Evolutionary conservation across 139 green algal species (phyloP), one percentile per base, ranked within the genome.

Genomic region (Ulvella scutata): DNA sequence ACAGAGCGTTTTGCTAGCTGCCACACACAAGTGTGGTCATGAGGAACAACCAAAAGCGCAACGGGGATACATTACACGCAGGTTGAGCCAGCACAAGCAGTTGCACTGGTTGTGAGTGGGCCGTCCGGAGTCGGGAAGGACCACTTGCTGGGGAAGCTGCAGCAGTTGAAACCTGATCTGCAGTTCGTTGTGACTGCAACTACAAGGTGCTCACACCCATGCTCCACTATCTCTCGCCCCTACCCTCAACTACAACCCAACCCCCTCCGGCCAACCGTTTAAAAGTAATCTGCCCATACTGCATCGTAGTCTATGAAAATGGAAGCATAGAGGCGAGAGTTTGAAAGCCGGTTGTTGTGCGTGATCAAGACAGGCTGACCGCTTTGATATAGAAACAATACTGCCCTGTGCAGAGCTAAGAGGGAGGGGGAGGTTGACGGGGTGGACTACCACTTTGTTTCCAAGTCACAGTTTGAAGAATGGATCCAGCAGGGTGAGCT

Each of bases 121-220:
- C 93, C 92, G 10, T 93, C 85, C 31, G 93, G 93, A n/a, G 93
- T 98, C 20, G 93, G 93, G 72, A 98, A 98, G 77, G 93, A 98
- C 80, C 83, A 91, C 20, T 91, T 97, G 3, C 85, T 98, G 43
- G 82, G 80, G 4, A 29, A 73, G 33, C 79, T 97, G 61, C 88
- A 92, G 72, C 79, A 88, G 62, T 35, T 75, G 9, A 81, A 87
- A 0, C 83, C 85, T 33, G 87, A 97, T 72, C 82, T 98, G 3
- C 86, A 96, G 73, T 97, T 97, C 84, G 90, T 98, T 0, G 90
- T 98, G 34, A 98, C 93, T 34, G 93, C 93, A 3, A 97, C 93
- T 0, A 92, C 91, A 33, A 87, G 89, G 89, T 89, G 37, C n/a
- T 40, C 40, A 13, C 2, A 1, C 23, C 37, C 23, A 13, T 60